Evolutionary conservation across 108 stramenopile species (phyloP).

Genomic region (Nitzschia sp.): DNA sequence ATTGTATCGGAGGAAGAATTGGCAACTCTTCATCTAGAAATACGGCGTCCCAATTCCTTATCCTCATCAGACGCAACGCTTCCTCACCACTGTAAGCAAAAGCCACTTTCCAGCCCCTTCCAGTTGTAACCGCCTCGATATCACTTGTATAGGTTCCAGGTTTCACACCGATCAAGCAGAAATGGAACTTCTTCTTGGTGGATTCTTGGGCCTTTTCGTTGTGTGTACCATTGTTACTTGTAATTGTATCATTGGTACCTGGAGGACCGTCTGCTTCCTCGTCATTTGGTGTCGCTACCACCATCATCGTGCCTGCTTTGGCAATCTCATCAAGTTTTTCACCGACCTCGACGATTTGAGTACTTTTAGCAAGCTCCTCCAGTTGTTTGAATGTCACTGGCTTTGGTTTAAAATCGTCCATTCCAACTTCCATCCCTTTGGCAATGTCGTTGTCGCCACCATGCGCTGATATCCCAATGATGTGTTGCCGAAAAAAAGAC

Average conservation of each 20-base stretch:
- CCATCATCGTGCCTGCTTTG: conserved; percentile 15
- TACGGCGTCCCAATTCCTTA: conserved; percentile 49
- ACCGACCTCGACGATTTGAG: conserved; percentile 12
- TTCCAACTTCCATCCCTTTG: conserved; percentile 59
- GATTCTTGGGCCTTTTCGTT: too few species aligned
- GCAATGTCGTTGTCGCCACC: conserved; percentile 52
- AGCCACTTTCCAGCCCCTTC: conserved; percentile 47
- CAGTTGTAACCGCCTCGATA: conserved; percentile 16
- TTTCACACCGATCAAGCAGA: conserved; percentile 30
- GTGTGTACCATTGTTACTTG: too few species aligned
- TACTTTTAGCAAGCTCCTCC: conserved; percentile 44
- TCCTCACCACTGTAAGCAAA: conserved; percentile 50
- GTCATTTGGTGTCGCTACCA: background rate
- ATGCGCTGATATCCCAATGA: conserved; percentile 72
- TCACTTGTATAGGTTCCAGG: background rate
- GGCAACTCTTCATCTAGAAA: conserved; percentile 53
- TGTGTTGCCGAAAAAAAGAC: conserved; percentile 46
- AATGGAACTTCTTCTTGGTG: background rate
- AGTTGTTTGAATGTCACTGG: conserved; percentile 59
- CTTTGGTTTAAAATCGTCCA: conserved; percentile 65
- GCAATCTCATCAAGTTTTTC: conserved; percentile 29
- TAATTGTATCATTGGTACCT: background rate
- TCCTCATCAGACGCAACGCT: conserved; percentile 50
- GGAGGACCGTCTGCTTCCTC: background rate
- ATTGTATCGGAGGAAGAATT: conserved; percentile 27